These are phyloP conservation scores for Epichloe amarillans DNA, from an alignment of 2,329 filamentous ascomycete species.

Conservation along the genomic window DNA sequence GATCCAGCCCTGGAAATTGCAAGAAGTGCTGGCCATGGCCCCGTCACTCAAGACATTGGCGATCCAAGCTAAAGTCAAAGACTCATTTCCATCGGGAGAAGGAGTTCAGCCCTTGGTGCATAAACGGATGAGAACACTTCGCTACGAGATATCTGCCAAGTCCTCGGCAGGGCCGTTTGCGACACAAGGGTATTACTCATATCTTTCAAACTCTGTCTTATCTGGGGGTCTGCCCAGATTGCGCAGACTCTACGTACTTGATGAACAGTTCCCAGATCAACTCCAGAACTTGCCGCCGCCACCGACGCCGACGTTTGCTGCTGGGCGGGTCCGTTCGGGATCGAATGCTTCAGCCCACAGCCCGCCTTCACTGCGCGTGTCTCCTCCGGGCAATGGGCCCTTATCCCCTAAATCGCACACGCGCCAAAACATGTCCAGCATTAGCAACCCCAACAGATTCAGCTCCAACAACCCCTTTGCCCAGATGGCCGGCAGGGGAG, in stretches of 20 bases:
- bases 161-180: conserved; percentile 43
- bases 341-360: conserved; percentile 17
- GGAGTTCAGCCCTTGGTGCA: conserved; percentile 51
- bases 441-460: conserved; percentile 27
- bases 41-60: conserved; percentile 44
- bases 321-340: conserved; percentile 18
- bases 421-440: conserved; percentile 15
- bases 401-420: conserved; percentile 13
- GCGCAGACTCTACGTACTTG: conserved; percentile 69
- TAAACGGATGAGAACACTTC: conserved; percentile 53
- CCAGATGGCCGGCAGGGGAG: conserved; percentile 11
- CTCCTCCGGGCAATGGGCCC: conserved; percentile 12
- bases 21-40: conserved; percentile 45
- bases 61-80: conserved; percentile 36
- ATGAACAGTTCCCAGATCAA: conserved; percentile 68
- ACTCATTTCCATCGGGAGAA: conserved; percentile 34
- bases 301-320: conserved; percentile 30
- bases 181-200: conserved; percentile 61
- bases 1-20: conserved; percentile 48
- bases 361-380: conserved; percentile 7
- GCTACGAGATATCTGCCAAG: conserved; percentile 67
- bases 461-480: conserved; percentile 50
- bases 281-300: conserved; percentile 61
- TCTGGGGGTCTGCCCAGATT: conserved; percentile 65
- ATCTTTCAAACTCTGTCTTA: conserved; percentile 72